A percentile compares a stretch with the other conserved stretches of the same genome.
phyloP scores from a whole-genome alignment of 177 flowering plant species.

The Tripterygium wilfordii region DNA sequence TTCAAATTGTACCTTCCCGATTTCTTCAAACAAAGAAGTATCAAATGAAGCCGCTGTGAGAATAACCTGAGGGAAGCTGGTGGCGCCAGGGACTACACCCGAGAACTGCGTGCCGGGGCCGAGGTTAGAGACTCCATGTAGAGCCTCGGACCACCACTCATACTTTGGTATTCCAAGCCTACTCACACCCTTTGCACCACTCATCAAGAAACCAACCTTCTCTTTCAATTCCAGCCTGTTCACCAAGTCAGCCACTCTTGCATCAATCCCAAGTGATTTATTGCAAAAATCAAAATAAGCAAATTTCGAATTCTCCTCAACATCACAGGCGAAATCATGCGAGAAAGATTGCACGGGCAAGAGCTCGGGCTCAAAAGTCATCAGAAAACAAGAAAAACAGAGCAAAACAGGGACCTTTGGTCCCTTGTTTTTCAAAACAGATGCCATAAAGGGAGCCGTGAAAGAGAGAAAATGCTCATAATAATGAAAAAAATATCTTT shows the following conservation, averaged over 20 bases:
- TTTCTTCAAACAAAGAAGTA: conserved; percentile 56
- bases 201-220: conserved; percentile 60
- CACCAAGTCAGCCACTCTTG: conserved; percentile 72
- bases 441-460: too few species aligned
- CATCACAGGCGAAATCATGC: conserved; percentile 71
- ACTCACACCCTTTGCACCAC: conserved; percentile 44
- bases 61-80: conserved; percentile 88
- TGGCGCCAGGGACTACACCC: conserved; percentile 68
- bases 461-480: too few species aligned
- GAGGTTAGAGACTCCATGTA: conserved; percentile 78
- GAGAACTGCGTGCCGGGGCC: conserved; percentile 78
- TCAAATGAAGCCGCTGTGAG: conserved; percentile 86
- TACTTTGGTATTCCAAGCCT: conserved; percentile 83
- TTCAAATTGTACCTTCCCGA: conserved; percentile 76
- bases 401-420: too few species aligned
- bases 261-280: conserved; percentile 27
- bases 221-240: conserved; percentile 73
- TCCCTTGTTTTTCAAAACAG: too few species aligned
- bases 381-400: too few species aligned
- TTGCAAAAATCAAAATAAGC: conserved; percentile 55
- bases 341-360: conserved; percentile 28
- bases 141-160: conserved; percentile 98
- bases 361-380: too few species aligned
- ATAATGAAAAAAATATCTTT: too few species aligned
- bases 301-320: conserved; percentile 28